A percentile compares a stretch with the other conserved stretches of the same genome.
Conservation (phyloP, 2,329 filamentous ascomycete species). For the Fusarium nisikadoi region DNA sequence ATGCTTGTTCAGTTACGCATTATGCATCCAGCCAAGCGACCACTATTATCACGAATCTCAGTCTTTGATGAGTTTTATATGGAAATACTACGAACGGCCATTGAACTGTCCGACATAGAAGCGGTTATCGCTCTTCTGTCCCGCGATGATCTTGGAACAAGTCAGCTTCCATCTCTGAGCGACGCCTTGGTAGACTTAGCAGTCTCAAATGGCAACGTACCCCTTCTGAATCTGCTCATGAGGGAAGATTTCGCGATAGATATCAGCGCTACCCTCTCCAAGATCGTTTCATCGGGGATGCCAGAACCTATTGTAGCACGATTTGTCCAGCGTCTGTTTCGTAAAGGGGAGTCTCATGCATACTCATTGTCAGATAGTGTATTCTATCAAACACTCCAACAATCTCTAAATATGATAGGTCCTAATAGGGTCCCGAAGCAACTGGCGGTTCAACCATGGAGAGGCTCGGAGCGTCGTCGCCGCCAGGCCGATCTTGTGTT, state of each 20-base stretch:
- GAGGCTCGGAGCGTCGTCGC: not conserved
- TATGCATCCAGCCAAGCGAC: not conserved
- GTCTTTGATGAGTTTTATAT: not conserved
- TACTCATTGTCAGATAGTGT: not conserved
- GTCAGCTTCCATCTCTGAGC: not conserved
- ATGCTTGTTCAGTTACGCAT: not conserved
- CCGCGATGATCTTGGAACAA: not conserved
- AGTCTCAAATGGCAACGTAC: not conserved
- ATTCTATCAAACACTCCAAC: not conserved
- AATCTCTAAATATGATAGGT: not conserved
- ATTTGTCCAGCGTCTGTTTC: not conserved
- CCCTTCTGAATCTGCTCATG: not conserved
- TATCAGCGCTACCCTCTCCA: fast-evolving
- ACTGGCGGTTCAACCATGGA: too few relatives aligned
- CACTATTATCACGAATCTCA: not conserved
- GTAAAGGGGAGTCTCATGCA: fast-evolving
- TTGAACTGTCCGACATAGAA: not conserved
- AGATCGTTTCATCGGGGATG: not conserved
- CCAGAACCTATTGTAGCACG: not conserved
- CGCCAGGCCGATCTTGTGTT: not conserved
- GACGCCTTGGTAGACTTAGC: not conserved
- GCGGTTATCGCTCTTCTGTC: not conserved
- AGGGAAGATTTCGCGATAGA: not conserved
- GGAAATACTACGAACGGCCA: fast-evolving
- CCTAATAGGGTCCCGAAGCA: fast-evolving